Conservation (phyloP, 768 basidiomycete genomes). For the Cystobasidiopsis lactophilus region DNA sequence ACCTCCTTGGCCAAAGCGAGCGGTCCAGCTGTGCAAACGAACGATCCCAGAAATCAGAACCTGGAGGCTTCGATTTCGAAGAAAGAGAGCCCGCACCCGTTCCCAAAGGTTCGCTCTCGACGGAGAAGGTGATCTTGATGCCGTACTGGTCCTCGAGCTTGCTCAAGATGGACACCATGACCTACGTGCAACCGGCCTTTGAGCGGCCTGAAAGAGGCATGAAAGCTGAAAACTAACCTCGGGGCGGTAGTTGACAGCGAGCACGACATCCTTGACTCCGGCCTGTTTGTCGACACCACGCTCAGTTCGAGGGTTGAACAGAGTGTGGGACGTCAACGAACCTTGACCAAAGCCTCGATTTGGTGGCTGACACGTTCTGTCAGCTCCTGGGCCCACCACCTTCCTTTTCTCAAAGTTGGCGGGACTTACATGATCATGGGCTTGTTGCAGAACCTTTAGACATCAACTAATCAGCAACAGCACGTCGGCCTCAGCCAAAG, state of each 20-base stretch:
- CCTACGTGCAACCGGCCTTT: too few relatives aligned
- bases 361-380: constrained; percentile 24
- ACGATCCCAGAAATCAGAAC: neutral
- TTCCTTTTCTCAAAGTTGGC: neutral
- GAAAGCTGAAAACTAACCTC: too few relatives aligned
- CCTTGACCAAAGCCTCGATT: constrained; percentile 31
- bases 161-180: constrained; percentile 30
- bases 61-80: neutral
- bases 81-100: constrained; percentile 23
- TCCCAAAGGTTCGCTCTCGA: constrained; percentile 31
- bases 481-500: constrained; percentile 4
- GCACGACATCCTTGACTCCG: constrained; percentile 31
- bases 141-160: constrained; percentile 29
- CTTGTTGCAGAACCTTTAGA: constrained; percentile 25
- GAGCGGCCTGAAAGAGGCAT: too few relatives aligned
- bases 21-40: constrained; percentile 25
- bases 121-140: constrained; percentile 31
- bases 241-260: constrained; percentile 32
- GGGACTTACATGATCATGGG: constrained; percentile 24
- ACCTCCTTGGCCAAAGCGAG: constrained; percentile 30
- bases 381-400: neutral
- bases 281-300: constrained; percentile 23
- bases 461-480: neutral
- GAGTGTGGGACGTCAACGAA: constrained; percentile 9
- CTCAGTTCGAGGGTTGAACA: constrained; percentile 1